Evolutionary conservation across 179 eudicot species (phyloP).

Genomic region (Beta corolliflora): DNA sequence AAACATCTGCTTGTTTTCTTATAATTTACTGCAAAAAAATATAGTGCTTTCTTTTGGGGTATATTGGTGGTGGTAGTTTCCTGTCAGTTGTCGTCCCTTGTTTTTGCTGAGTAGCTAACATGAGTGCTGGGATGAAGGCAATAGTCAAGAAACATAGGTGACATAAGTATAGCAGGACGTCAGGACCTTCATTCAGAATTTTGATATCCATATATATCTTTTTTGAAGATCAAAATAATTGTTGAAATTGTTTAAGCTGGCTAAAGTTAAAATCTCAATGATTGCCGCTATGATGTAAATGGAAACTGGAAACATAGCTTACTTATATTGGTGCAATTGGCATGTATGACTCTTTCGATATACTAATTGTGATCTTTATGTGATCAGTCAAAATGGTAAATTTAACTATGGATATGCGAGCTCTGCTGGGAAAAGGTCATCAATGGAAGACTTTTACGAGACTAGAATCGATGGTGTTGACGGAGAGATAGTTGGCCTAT

Average conservation of each 20-base stretch:
- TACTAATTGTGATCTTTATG: conserved; percentile 14
- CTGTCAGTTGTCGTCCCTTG: no score
- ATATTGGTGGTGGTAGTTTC: no score
- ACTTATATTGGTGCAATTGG: not conserved
- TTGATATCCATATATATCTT: not conserved
- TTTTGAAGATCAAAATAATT: not conserved
- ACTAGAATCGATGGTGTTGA: conserved; percentile 95
- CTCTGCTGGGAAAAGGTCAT: conserved; percentile 96
- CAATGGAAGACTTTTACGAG: conserved; percentile 99
- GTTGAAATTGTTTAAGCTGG: not conserved
- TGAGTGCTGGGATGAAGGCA: no score
- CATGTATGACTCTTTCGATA: not conserved
- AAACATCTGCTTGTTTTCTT: no score
- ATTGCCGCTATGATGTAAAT: not conserved
- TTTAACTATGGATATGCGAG: conserved; percentile 99
- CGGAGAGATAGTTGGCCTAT: conserved; percentile 90
- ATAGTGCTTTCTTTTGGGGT: no score
- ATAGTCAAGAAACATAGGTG: no score
- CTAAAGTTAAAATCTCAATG: not conserved
- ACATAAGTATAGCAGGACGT: no score
- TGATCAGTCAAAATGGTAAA: conserved; percentile 78
- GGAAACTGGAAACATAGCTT: not conserved
- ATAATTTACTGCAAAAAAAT: no score
- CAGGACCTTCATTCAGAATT: not conserved
- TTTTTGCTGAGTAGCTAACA: no score